Evolutionary conservation across 2,329 filamentous ascomycete genomes (phyloP).

Genomic region (Clonostachys solani): DNA sequence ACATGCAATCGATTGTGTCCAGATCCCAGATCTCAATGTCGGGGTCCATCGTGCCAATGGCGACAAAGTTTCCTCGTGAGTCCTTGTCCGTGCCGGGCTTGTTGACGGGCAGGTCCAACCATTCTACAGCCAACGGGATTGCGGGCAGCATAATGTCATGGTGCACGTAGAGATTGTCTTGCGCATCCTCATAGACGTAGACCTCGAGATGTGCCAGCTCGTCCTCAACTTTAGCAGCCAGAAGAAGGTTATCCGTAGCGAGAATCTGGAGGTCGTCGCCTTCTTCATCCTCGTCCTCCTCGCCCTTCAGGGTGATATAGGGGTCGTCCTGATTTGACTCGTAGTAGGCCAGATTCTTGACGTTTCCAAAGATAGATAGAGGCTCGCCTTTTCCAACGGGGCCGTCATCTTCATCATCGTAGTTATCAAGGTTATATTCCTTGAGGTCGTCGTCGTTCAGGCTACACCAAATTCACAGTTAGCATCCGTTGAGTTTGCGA

Average conservation of each 20-base stretch:
- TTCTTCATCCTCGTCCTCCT: slow-evolving; percentile 73
- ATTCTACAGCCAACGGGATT: slow-evolving; percentile 92
- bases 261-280: slow-evolving; percentile 91
- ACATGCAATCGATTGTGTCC: slow-evolving; percentile 95
- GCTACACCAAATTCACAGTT: slow-evolving; percentile 17
- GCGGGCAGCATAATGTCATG: slow-evolving; percentile 99
- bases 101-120: slow-evolving; percentile 88
- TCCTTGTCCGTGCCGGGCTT: slow-evolving; percentile 60
- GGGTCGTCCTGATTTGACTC: slow-evolving; percentile 92
- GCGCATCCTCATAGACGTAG: slow-evolving; percentile 93
- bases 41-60: slow-evolving; percentile 94
- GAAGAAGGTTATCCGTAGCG: slow-evolving; percentile 85
- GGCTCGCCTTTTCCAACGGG: slow-evolving; percentile 52
- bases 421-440: slow-evolving; percentile 94
- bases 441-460: slow-evolving; percentile 82
- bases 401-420: slow-evolving; percentile 76
- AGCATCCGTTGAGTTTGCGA: background rate
- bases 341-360: slow-evolving; percentile 91
- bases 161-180: slow-evolving; percentile 97
- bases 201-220: slow-evolving; percentile 95
- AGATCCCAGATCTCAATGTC: slow-evolving; percentile 99
- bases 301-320: slow-evolving; percentile 81
- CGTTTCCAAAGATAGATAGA: slow-evolving; percentile 91
- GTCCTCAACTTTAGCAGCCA: slow-evolving; percentile 93
- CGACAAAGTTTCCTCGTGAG: slow-evolving; percentile 82